A percentile compares a stretch with the other conserved stretches of the same genome.
phyloP scores from a whole-genome alignment of 441 rosid species.

The Syzygium malaccense region DNA sequence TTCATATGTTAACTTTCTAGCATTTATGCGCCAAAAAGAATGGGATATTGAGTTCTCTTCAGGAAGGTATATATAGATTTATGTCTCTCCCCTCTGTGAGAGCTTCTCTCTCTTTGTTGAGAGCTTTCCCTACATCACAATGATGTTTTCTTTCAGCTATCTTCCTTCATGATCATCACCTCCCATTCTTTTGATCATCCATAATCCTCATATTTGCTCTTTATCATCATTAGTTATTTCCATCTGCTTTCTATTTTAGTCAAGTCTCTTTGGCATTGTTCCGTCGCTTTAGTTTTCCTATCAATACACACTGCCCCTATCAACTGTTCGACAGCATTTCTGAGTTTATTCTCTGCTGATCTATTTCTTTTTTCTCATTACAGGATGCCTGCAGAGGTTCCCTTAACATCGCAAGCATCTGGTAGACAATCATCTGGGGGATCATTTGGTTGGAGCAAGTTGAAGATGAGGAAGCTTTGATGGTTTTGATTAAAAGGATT shows the following conservation, averaged over 20 bases:
- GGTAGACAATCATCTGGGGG: fast-evolving
- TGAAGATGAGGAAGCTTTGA: neutral
- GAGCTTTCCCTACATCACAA: neutral
- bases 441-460: neutral
- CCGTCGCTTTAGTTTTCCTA: neutral
- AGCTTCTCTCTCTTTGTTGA: neutral
- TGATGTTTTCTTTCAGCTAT: neutral
- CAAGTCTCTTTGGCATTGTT: neutral
- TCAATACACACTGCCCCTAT: neutral
- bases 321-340: fast-evolving
- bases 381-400: neutral
- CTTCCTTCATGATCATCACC: fast-evolving
- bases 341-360: neutral
- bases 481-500: neutral
- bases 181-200: neutral
- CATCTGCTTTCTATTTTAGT: neutral
- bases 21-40: neutral
- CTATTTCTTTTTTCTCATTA: neutral
- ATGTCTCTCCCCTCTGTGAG: neutral
- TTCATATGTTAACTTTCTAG: neutral
- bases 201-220: neutral
- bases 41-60: neutral
- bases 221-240: neutral
- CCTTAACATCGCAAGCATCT: neutral
- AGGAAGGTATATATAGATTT: fast-evolving